These are phyloP conservation scores for Candida easanensis DNA, from an alignment of 805 yeast species.

Conservation along the genomic window DNA sequence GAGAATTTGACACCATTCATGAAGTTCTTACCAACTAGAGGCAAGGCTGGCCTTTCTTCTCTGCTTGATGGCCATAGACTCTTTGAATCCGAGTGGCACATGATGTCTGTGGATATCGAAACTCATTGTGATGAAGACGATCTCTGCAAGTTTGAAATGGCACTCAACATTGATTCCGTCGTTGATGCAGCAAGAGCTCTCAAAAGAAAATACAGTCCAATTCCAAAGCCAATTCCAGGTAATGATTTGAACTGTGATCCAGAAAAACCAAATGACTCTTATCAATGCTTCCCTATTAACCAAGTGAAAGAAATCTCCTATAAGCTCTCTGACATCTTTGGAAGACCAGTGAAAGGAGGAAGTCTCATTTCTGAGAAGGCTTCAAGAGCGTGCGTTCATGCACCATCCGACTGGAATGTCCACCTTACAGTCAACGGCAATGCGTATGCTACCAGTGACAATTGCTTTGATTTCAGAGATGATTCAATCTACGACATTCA, in stretches of 20 bases:
- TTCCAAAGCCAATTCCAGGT: conserved; percentile 78
- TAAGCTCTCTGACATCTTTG: conserved; percentile 65
- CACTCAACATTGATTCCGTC: conserved; percentile 68
- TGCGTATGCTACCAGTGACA: conserved; percentile 31
- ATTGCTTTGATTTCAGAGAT: conserved; percentile 35
- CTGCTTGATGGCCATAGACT: conserved; percentile 86
- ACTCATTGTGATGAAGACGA: conserved; percentile 45
- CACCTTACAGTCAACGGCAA: conserved; percentile 29
- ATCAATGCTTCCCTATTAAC: conserved; percentile 77
- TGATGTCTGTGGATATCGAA: conserved; percentile 80
- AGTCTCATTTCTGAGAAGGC: conserved; percentile 50
- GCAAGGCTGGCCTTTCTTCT: conserved; percentile 83
- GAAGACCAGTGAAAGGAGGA: conserved; percentile 61
- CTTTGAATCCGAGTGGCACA: conserved; percentile 91
- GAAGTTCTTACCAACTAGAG: conserved; percentile 87
- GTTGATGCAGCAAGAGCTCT: conserved; percentile 66
- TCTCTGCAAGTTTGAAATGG: conserved; percentile 50
- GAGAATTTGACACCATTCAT: conserved; percentile 94
- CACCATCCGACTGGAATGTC: conserved; percentile 47
- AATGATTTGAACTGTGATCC: conserved; percentile 72
- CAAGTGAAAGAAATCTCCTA: conserved; percentile 46
- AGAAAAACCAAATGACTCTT: conserved; percentile 53
- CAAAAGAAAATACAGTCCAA: conserved; percentile 60
- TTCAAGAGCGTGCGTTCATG: conserved; percentile 43
- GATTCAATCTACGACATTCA: conserved; percentile 28